A percentile compares a stretch with the other conserved stretches of the same genome.
Conservation (phyloP, 139 green algal species). For the Pycnococcus provasolii region DNA sequence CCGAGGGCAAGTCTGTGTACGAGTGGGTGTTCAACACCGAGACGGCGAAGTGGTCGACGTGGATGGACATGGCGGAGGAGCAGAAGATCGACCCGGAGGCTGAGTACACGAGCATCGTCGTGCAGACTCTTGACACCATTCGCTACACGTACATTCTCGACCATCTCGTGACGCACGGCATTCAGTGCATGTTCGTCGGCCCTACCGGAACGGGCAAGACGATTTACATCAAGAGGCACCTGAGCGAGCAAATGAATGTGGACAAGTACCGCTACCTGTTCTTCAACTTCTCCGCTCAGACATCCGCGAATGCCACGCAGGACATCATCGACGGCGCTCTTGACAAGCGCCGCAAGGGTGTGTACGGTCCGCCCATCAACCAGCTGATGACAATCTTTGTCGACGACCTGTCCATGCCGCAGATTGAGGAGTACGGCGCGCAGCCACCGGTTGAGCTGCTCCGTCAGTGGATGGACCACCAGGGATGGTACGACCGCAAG, state of each 20-base stretch:
- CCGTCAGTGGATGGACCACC: slow-evolving; percentile 39
- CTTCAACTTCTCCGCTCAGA: slow-evolving; percentile 63
- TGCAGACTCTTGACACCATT: slow-evolving; percentile 62
- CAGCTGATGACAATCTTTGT: slow-evolving; percentile 30
- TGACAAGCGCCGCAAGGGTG: slow-evolving; percentile 37
- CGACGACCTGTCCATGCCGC: slow-evolving; percentile 44
- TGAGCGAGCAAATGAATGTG: slow-evolving; percentile 42
- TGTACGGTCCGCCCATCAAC: slow-evolving; percentile 33
- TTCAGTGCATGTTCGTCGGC: slow-evolving; percentile 34
- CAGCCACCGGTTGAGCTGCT: slow-evolving; percentile 42
- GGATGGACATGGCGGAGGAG: slow-evolving; percentile 47
- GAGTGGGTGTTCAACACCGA: slow-evolving; percentile 57
- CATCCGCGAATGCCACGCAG: slow-evolving; percentile 56
- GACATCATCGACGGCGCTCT: slow-evolving; percentile 61
- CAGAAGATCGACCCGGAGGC: slow-evolving; percentile 13
- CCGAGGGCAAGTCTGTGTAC: slow-evolving; percentile 45
- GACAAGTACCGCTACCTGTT: slow-evolving; percentile 45
- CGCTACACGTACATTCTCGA: slow-evolving; percentile 48
- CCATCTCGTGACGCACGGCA: slow-evolving; percentile 22
- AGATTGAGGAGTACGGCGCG: slow-evolving; percentile 34
- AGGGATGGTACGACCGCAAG: slow-evolving; percentile 37
- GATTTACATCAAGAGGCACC: slow-evolving; percentile 47
- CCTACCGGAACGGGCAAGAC: slow-evolving; percentile 58
- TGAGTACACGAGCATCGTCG: slow-evolving; percentile 58
- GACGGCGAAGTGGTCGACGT: slow-evolving; percentile 43